phyloP scores from a whole-genome alignment of 2,329 filamentous ascomycete genomes.

The Nigrospora oryzae region DNA sequence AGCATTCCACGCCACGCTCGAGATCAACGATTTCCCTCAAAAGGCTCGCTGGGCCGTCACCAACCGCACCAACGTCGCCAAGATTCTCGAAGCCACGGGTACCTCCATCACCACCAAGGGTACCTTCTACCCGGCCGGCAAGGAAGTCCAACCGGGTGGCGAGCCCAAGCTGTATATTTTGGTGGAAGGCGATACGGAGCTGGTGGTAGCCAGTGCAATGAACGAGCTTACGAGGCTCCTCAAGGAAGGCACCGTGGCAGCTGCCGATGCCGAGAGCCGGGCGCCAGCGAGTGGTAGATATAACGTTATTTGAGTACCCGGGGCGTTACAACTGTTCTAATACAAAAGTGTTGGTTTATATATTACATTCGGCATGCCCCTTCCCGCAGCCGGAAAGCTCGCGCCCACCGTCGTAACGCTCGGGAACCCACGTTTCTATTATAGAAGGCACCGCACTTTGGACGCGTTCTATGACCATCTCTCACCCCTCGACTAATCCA shows the following conservation, averaged over 20 bases:
- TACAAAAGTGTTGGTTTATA: too few species aligned
- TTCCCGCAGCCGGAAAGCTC: too few species aligned
- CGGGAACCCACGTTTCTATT: too few species aligned
- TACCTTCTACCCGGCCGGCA: conserved; percentile 76
- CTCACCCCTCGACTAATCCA: too few species aligned
- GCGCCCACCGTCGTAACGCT: too few species aligned
- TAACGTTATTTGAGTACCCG: conserved; percentile 58
- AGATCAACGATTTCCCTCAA: conserved; percentile 99
- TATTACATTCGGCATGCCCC: too few species aligned
- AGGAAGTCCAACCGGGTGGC: conserved; percentile 65
- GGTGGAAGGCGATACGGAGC: conserved; percentile 93
- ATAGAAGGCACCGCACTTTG: too few species aligned
- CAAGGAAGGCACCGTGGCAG: conserved; percentile 83
- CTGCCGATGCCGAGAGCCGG: conserved; percentile 76
- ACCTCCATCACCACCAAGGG: conserved; percentile 98
- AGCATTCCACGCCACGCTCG: conserved; percentile 90
- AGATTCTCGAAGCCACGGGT: conserved; percentile 90
- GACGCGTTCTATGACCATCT: too few species aligned
- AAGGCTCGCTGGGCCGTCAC: conserved; percentile 98
- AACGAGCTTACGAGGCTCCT: conserved; percentile 80
- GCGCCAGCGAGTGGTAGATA: conserved; percentile 77
- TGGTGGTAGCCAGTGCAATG: conserved; percentile 85
- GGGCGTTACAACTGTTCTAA: background rate
- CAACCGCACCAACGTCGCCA: conserved; percentile 95
- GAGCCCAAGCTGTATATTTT: conserved; percentile 96